Evolutionary conservation across 305 asterid species (phyloP).

Genomic region (Fraxinus paxiana): DNA sequence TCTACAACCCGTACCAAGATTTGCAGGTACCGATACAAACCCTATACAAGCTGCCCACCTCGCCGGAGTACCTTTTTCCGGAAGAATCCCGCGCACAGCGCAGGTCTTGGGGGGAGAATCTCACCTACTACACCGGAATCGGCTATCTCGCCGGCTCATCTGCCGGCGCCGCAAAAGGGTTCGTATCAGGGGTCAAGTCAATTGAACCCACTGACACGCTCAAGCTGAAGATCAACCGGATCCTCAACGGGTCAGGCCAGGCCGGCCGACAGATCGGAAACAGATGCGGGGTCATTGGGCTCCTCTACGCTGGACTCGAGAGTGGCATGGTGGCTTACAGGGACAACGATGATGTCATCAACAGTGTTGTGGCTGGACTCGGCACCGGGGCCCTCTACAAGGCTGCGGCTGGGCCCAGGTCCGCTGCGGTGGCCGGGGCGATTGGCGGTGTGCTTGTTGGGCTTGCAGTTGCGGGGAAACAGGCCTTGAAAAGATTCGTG

Average conservation of each 20-base stretch:
- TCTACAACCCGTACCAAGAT: slow-evolving; percentile 88
- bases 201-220: slow-evolving; percentile 65
- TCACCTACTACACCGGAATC: slow-evolving; percentile 80
- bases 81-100: slow-evolving; percentile 77
- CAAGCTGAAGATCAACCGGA: slow-evolving; percentile 67
- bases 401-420: slow-evolving; percentile 88
- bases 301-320: slow-evolving; percentile 81
- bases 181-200: slow-evolving; percentile 56
- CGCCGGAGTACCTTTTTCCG: slow-evolving; percentile 82
- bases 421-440: slow-evolving; percentile 95
- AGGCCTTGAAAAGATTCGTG: slow-evolving; percentile 70
- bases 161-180: slow-evolving; percentile 67
- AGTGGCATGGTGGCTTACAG: slow-evolving; percentile 79
- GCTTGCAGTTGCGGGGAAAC: slow-evolving; percentile 78
- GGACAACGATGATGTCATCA: slow-evolving; percentile 77
- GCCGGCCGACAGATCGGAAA: slow-evolving; percentile 69
- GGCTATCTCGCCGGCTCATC: slow-evolving; percentile 74
- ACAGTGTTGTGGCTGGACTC: slow-evolving; percentile 89
- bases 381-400: slow-evolving; percentile 86
- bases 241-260: slow-evolving; percentile 79
- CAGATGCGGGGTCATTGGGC: slow-evolving; percentile 73
- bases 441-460: slow-evolving; percentile 82
- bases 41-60: slow-evolving; percentile 66
- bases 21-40: slow-evolving; percentile 55
- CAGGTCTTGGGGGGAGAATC: slow-evolving; percentile 91